Conservation (phyloP, 305 asterid species). For the Fraxinus ornus region DNA sequence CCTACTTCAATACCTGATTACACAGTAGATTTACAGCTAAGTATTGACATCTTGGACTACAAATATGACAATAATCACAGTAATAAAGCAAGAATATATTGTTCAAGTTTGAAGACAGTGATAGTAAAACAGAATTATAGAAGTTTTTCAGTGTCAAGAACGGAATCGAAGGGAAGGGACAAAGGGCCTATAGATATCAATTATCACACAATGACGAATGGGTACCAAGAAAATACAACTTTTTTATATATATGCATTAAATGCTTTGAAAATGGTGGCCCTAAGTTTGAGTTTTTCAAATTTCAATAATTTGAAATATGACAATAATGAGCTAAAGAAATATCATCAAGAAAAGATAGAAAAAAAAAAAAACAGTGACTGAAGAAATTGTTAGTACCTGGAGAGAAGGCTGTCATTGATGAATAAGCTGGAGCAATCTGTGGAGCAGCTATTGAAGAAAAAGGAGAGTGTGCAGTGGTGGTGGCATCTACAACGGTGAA, state of each 20-base stretch:
- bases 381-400: conserved; percentile 28
- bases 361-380: background rate
- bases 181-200: background rate
- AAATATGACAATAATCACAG: background rate
- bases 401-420: conserved; percentile 33
- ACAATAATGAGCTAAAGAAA: background rate
- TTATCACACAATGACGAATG: background rate
- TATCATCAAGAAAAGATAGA: background rate
- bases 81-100: background rate
- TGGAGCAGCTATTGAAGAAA: conserved; percentile 22
- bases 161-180: background rate
- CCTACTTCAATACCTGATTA: conserved; percentile 32
- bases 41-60: conserved; percentile 1
- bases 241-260: conserved; percentile 13
- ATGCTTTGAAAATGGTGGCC: conserved; percentile 22
- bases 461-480: conserved; percentile 18
- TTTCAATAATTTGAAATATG: conserved; percentile 12
- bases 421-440: conserved; percentile 24
- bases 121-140: background rate
- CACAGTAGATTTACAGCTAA: background rate
- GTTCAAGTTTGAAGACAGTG: background rate
- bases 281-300: background rate
- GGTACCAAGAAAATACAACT: background rate
- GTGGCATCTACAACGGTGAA: conserved; percentile 16
- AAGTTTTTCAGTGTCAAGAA: background rate